These are phyloP conservation scores for Prunus mira DNA, from an alignment of 306 rosid species.

Conservation along the genomic window DNA sequence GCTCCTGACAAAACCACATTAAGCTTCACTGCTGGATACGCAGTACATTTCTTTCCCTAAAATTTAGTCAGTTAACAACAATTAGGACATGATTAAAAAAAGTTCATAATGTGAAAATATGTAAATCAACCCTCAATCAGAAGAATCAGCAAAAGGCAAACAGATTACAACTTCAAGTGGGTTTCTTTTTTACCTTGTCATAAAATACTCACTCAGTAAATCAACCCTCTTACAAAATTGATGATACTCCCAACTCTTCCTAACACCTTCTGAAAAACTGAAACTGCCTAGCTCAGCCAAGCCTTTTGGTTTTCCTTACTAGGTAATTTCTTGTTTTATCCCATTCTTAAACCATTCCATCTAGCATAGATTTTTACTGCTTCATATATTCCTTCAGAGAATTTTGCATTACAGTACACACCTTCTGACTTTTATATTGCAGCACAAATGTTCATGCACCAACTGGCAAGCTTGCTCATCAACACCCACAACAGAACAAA, in stretches of 20 bases:
- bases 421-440: no score
- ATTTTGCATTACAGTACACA: no score
- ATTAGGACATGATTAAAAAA: not conserved
- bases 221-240: not conserved
- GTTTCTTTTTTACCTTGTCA: not conserved
- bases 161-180: not conserved
- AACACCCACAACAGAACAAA: no score
- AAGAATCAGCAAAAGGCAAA: not conserved
- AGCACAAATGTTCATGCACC: no score
- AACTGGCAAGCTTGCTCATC: no score
- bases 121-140: not conserved
- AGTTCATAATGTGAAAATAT: not conserved
- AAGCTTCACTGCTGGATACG: slow-evolving; percentile 79
- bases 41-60: slow-evolving; percentile 90
- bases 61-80: not conserved
- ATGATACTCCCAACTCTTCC: not conserved
- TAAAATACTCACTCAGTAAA: not conserved
- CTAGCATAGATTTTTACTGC: no score
- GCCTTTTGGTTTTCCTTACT: not conserved
- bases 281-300: not conserved
- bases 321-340: not conserved
- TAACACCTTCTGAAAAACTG: not conserved
- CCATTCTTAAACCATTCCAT: not conserved
- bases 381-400: no score
- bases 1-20: slow-evolving; percentile 67